Evolutionary conservation across 306 rosid genomes (phyloP), one percentile per base, ranked within the genome.

Genomic region (Ormosia semicastrata): DNA sequence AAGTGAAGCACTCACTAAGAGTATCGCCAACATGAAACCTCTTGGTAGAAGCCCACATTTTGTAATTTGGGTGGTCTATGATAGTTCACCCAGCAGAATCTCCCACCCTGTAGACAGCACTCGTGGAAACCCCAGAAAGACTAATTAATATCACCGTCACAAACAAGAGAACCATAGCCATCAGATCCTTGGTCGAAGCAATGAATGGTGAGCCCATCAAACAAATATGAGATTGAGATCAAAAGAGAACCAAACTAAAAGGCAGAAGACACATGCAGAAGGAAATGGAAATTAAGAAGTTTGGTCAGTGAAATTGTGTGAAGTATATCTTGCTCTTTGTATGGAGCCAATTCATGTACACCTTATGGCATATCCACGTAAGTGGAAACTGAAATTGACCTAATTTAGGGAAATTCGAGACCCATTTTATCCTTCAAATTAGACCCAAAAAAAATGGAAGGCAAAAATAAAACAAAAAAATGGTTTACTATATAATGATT

Each of bases 41-140:
- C 33, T 86, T 75, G 11, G 76, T 18, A 10, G 71, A 53, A 70
- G 87, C 73, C 92, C 89, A 88, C 5, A 3, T 53, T 14, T 12
- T 33, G 69, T 84, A 84, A 64, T 86, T 37, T 15, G 81, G 78
- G 32, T 40, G 49, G 50, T 47, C 71, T 33, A 77, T 59, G 76
- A 66, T 63, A 2, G 84, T 84, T 88, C 91, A 88, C 3, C 91
- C 91, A 58, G 33, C 8, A 50, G 84, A 66, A 80, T 80, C 87
- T 44, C 85, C 91, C 13, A 78, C 88, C 49, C 56, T 81, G 63
- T 89, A 84, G 52, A 78, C 59, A 4, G 67, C 79, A n/a, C 60
- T 77, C 46, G 36, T 41, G 40, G 83, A 78, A 78, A 65, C 13
- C 24, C 12, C 74, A 11, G 53, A 65, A 15, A 77, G 41, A 65